A percentile compares a stretch with the other conserved stretches of the same genome.
These are phyloP conservation scores for Jaltomata sinuosa DNA, from an alignment of 257 asterid species.

Conservation along the genomic window DNA sequence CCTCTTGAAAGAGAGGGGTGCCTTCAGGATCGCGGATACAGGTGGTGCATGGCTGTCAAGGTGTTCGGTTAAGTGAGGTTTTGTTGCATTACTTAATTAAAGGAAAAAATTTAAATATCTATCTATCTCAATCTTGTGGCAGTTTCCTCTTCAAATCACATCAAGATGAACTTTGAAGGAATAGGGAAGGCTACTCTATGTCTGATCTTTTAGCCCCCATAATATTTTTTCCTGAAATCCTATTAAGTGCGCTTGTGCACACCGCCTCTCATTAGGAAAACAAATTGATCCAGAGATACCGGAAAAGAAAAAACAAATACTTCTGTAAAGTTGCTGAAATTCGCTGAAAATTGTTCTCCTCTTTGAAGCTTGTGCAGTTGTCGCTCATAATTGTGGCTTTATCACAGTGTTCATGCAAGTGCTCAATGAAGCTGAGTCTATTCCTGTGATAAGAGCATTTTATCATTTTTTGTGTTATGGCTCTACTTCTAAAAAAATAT, in stretches of 20 bases:
- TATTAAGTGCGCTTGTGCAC: neutral
- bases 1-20: no score
- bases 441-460: neutral
- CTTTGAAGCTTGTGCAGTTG: neutral
- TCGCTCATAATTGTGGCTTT: neutral
- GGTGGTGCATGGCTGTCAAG: neutral
- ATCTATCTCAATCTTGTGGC: neutral
- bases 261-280: neutral
- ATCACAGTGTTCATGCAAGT: neutral
- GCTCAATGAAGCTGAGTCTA: neutral
- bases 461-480: neutral
- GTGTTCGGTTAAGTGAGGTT: neutral
- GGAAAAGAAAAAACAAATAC: neutral
- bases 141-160: neutral
- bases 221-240: neutral
- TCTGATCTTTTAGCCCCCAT: neutral
- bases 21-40: neutral
- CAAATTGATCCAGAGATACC: neutral
- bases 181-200: neutral
- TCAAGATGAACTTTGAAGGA: neutral
- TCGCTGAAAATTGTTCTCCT: neutral
- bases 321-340: neutral
- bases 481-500: neutral
- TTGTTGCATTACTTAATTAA: neutral
- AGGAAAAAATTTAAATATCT: neutral